Evolutionary conservation across 1,284 basidiomycete genomes (phyloP).

Genomic region (Tilletia walkeri): DNA sequence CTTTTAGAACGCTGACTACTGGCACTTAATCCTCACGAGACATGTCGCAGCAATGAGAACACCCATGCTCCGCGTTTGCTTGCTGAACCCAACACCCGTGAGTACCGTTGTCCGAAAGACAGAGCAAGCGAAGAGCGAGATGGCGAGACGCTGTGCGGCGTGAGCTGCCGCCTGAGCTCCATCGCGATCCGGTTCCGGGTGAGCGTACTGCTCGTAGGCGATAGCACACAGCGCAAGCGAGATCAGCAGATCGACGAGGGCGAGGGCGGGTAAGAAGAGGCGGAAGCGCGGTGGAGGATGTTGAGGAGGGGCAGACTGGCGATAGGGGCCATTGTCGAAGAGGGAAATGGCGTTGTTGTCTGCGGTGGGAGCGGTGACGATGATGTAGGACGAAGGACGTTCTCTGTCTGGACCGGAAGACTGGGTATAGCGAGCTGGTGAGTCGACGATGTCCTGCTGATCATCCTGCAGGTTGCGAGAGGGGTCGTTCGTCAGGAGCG

Average conservation of each 20-base stretch:
- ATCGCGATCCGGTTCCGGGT: conserved; percentile 26
- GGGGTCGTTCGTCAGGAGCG: neutral
- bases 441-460: neutral
- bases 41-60: conserved; percentile 35
- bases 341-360: conserved; percentile 3
- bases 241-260: conserved; percentile 26
- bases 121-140: conserved; percentile 28
- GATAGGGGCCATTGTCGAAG: neutral
- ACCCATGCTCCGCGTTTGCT: conserved; percentile 30
- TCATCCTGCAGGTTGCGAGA: neutral
- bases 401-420: neutral
- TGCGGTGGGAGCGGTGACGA: conserved; percentile 9
- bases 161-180: conserved; percentile 25
- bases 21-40: conserved; percentile 18
- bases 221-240: conserved; percentile 27
- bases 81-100: conserved; percentile 34
- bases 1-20: neutral
- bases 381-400: conserved; percentile 13
- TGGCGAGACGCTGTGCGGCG: neutral
- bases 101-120: conserved; percentile 25
- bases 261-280: conserved; percentile 17
- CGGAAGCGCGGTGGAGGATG: conserved; percentile 10
- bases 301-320: neutral
- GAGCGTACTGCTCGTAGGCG: conserved; percentile 25
- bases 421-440: neutral